These are phyloP conservation scores for Aspergillus amoenus DNA, from an alignment of 2,329 filamentous ascomycete genomes.

Conservation along the genomic window DNA sequence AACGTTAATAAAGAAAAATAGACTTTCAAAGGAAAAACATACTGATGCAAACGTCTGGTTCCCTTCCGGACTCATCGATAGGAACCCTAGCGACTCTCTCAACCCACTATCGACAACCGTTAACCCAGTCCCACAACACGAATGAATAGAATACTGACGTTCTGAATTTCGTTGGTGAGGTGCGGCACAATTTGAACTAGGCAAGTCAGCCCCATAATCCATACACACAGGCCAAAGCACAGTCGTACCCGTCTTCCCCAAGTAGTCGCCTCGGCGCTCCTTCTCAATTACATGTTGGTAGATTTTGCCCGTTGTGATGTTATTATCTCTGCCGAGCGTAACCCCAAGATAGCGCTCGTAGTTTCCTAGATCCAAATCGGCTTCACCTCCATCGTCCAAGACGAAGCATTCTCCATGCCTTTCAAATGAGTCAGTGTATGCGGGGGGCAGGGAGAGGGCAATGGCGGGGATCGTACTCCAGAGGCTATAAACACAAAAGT, in stretches of 20 bases:
- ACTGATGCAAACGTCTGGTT: slow-evolving; percentile 90
- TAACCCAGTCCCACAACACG: not conserved
- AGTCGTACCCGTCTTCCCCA: slow-evolving; percentile 65
- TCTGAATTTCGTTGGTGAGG: slow-evolving; percentile 85
- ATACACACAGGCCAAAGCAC: not conserved
- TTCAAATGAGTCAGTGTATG: slow-evolving; percentile 11
- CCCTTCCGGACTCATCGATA: slow-evolving; percentile 77
- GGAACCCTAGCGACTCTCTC: slow-evolving; percentile 80
- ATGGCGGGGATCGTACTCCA: slow-evolving; percentile 14
- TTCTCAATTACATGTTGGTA: slow-evolving; percentile 84
- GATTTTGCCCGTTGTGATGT: slow-evolving; percentile 97
- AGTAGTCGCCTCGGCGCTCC: slow-evolving; percentile 71
- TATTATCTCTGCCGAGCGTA: slow-evolving; percentile 80
- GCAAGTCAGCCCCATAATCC: slow-evolving; percentile 1
- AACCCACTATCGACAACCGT: slow-evolving; percentile 60
- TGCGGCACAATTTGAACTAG: slow-evolving; percentile 85
- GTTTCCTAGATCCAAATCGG: slow-evolving; percentile 73
- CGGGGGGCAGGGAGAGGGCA: not conserved
- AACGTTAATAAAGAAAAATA: not conserved
- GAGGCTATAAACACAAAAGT: slow-evolving; percentile 4
- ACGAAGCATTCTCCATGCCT: slow-evolving; percentile 17
- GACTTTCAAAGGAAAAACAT: slow-evolving; percentile 39
- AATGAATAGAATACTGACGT: slow-evolving; percentile 35
- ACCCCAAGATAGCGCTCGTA: slow-evolving; percentile 81
- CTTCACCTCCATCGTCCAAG: slow-evolving; percentile 61